Evolutionary conservation across 1,284 basidiomycete genomes (phyloP), one percentile per base, ranked within the genome.

Genomic region (Trametes pubescens): DNA sequence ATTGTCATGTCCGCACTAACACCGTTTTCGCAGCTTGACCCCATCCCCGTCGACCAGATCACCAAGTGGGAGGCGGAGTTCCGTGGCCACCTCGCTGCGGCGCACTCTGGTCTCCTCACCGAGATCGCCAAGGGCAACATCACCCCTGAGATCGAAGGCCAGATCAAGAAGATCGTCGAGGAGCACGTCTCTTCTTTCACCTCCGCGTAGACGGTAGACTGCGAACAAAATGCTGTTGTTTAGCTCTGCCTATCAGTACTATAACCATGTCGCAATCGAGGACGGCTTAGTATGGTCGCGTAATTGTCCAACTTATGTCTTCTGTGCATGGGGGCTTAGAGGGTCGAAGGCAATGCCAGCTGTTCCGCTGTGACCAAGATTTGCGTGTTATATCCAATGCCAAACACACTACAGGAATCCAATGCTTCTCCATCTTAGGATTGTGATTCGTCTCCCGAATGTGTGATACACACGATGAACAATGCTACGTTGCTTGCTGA

Each of bases 11-110:
- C 46, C 46, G 48, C 43, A 61, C 59, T 72, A n/a, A 64, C 62
- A 60, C 57, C 26, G 34, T 62, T 16, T 18, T 65, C n/a, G 38
- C 9, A 90, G 88, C 92, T 96, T 71, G 96, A 99, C 79, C 82
- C 92, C 57, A 92, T 99, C 80, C 92, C 93, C 61, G 95, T 97
- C 65, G 94, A 98, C 76, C 86, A 96, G 85, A 98, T 99, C 79
- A 93, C 91, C 73, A 89, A 89, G 72, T 98, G 96, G 96, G 96
- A 98, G 81, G 85, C 82, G 68, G 91, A 93, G 75, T 96, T 96
- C 91, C 92, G 93, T 76, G 84, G 88, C 73, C 90, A 95, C 80
- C 83, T 95, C 72, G 85, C 88, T 62, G 81, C 89, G 65, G 79
- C 88, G 62, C 92, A 96, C 79, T 71, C 77, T 57, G 71, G 82